Percentiles rank a stretch among this genome's conserved stretches.
phyloP scores from a whole-genome alignment of 2,329 filamentous ascomycete species.

The Lachnellula arida region DNA sequence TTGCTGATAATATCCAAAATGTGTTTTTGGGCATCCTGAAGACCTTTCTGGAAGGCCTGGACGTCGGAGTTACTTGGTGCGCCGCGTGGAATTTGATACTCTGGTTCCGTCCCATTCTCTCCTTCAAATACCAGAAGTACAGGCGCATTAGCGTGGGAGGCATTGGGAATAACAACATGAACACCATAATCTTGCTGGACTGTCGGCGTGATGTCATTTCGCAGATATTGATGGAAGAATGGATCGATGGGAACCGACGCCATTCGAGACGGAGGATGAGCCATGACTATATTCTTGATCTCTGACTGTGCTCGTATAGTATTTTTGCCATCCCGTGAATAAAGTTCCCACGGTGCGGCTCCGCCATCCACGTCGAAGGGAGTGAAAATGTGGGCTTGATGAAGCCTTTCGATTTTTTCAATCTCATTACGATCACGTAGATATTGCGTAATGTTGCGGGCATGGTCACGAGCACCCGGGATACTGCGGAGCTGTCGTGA shows the following conservation, averaged over 20 bases:
- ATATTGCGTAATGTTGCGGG: slow-evolving; percentile 82
- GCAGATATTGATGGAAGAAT: slow-evolving; percentile 73
- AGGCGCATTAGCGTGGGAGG: slow-evolving; percentile 53
- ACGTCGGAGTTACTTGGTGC: slow-evolving; percentile 47
- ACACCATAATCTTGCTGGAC: slow-evolving; percentile 68
- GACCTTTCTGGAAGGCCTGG: slow-evolving; percentile 48
- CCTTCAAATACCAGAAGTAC: slow-evolving; percentile 74
- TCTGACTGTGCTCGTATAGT: slow-evolving; percentile 69
- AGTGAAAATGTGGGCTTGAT: slow-evolving; percentile 84
- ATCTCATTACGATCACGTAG: slow-evolving; percentile 77
- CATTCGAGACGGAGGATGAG: slow-evolving; percentile 70
- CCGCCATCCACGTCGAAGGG: slow-evolving; percentile 65
- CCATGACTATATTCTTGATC: slow-evolving; percentile 67
- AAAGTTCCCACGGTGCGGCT: slow-evolving; percentile 80
- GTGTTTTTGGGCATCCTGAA: slow-evolving; percentile 52
- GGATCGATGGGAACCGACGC: slow-evolving; percentile 64
- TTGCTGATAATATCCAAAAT: slow-evolving; percentile 53
- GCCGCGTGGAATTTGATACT: slow-evolving; percentile 51
- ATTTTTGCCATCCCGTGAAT: slow-evolving; percentile 81
- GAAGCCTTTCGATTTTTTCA: slow-evolving; percentile 71
- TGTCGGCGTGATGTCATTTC: slow-evolving; percentile 56
- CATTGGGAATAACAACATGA: slow-evolving; percentile 65
- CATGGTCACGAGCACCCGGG: slow-evolving; percentile 70
- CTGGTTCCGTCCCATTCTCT: slow-evolving; percentile 40
- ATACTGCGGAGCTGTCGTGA: slow-evolving; percentile 72